phyloP scores from a whole-genome alignment of 441 rosid species.

The Jatropha podagrica region DNA sequence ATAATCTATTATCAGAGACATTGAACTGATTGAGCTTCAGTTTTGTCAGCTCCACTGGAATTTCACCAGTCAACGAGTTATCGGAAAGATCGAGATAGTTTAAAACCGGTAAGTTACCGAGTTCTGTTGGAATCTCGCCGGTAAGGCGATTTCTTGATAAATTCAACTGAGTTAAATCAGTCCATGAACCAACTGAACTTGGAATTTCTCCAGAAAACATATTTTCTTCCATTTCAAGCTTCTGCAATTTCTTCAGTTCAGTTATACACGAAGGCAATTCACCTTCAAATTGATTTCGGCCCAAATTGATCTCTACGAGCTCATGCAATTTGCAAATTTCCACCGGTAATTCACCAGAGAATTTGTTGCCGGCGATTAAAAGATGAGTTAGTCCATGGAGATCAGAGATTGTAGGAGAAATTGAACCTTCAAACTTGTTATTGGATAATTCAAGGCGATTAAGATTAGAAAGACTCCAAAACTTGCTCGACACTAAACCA shows the following conservation, averaged over 20 bases:
- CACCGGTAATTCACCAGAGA: constrained; percentile 52
- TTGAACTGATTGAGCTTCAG: constrained; percentile 55
- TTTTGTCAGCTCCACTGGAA: constrained; percentile 49
- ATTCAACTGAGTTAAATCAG: constrained; percentile 42
- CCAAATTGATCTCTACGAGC: constrained; percentile 34
- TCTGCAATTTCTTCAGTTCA: constrained; percentile 43
- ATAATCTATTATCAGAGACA: constrained; percentile 50
- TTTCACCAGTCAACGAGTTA: constrained; percentile 52
- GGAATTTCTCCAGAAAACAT: constrained; percentile 57
- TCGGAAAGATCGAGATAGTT: constrained; percentile 57
- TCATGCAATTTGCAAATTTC: constrained; percentile 38
- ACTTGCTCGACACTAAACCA: constrained; percentile 45
- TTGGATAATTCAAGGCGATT: constrained; percentile 40
- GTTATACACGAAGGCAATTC: constrained; percentile 49
- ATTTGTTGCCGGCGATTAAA: constrained; percentile 45
- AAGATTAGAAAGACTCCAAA: constrained; percentile 52
- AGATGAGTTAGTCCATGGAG: constrained; percentile 30
- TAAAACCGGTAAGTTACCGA: constrained; percentile 52
- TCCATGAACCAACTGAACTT: constrained; percentile 43
- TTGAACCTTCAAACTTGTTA: constrained; percentile 50
- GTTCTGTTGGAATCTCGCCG: constrained; percentile 59
- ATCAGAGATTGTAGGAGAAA: constrained; percentile 41
- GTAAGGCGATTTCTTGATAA: constrained; percentile 48
- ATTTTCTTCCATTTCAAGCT: constrained; percentile 52
- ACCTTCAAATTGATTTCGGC: constrained; percentile 46